Conservation (phyloP, 345 rosid genomes). For the Tarenaya hassleriana region DNA sequence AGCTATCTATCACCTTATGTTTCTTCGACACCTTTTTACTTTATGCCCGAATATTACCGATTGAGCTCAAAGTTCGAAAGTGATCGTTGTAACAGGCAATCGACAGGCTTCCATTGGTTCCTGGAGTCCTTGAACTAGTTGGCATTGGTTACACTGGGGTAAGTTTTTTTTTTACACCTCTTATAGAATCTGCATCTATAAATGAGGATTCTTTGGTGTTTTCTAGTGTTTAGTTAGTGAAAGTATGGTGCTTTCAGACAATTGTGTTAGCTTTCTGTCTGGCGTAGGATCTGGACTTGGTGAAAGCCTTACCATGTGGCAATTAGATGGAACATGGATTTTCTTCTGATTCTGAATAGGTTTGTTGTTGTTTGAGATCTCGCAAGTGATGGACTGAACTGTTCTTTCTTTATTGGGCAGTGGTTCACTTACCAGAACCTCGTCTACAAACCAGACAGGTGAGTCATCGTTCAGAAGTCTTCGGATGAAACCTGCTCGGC, state of each 20-base stretch:
- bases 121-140: slow-evolving; percentile 73
- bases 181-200: too few species aligned
- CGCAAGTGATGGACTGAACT: neutral
- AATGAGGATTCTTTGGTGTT: too few species aligned
- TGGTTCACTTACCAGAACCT: slow-evolving; percentile 89
- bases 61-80: neutral
- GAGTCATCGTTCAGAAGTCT: too few species aligned
- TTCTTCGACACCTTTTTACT: too few species aligned
- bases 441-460: slow-evolving; percentile 81
- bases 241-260: too few species aligned
- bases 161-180: slow-evolving; percentile 22
- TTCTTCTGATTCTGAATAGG: too few species aligned
- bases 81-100: slow-evolving; percentile 62
- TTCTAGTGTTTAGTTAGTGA: too few species aligned
- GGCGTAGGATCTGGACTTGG: too few species aligned
- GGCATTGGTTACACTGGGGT: slow-evolving; percentile 95
- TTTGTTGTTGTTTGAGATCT: neutral
- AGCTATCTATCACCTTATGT: slow-evolving; percentile 23
- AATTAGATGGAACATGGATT: too few species aligned
- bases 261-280: too few species aligned
- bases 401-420: slow-evolving; percentile 35
- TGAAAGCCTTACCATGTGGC: too few species aligned
- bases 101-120: slow-evolving; percentile 81
- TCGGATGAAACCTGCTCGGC: neutral
- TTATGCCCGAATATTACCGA: too few species aligned